Percentiles rank a stretch among this genome's conserved stretches.
Conservation (phyloP, 2,329 filamentous ascomycete species). For the Trichophyton schoenleinii region DNA sequence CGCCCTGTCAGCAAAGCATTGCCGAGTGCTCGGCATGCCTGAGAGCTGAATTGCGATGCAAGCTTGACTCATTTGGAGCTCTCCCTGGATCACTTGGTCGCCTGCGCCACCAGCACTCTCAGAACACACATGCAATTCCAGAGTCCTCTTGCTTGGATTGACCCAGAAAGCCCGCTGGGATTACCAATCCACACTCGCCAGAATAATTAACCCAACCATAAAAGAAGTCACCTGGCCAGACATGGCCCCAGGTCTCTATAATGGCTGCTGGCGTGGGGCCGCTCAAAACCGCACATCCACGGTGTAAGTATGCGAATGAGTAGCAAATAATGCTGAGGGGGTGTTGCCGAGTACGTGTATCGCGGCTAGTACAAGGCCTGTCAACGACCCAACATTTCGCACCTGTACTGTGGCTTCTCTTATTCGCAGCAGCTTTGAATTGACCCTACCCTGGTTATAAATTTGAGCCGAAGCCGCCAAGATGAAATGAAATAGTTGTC, state of each 20-base stretch:
- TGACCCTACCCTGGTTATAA: not conserved
- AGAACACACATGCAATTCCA: no score
- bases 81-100: no score
- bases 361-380: not conserved
- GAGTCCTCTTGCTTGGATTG: not conserved
- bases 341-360: not conserved
- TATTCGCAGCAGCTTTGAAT: not conserved
- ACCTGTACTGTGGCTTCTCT: not conserved
- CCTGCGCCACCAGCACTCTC: no score
- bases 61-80: no score
- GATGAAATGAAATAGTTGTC: not conserved
- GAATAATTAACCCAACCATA: not conserved
- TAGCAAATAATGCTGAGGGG: not conserved
- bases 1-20: not conserved
- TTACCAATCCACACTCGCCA: not conserved
- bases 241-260: not conserved
- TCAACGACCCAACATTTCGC: not conserved
- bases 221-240: not conserved
- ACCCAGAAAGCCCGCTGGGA: not conserved
- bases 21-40: no score
- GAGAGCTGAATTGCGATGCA: no score
- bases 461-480: not conserved
- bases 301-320: not conserved
- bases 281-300: not conserved
- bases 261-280: not conserved